Evolutionary conservation across 768 basidiomycete species (phyloP).

Genomic region (Boletus fagicola): DNA sequence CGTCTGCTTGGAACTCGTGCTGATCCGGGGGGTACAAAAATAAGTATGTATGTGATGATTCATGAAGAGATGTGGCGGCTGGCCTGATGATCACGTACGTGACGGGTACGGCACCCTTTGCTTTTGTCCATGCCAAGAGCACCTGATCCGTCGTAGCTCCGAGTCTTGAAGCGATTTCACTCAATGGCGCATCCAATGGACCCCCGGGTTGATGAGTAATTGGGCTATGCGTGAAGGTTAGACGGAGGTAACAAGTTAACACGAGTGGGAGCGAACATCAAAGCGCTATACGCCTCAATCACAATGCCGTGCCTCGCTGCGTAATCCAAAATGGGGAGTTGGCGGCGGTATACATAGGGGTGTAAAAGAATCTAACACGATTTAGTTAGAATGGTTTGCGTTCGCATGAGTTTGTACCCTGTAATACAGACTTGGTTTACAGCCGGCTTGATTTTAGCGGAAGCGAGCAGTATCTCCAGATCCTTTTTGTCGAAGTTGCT

Average conservation of each 20-base stretch:
- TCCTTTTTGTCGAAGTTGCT: conserved; percentile 63
- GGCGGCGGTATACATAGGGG: conserved; percentile 61
- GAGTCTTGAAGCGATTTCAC: conserved; percentile 49
- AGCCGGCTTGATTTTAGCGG: conserved; percentile 60
- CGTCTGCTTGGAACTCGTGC: conserved; percentile 62
- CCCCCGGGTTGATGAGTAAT: conserved; percentile 60
- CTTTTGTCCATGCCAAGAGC: conserved; percentile 68
- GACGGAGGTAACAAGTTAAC: background rate
- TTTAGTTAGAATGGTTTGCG: background rate
- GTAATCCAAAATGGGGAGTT: conserved; percentile 56
- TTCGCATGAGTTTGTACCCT: background rate
- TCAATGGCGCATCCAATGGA: conserved; percentile 59
- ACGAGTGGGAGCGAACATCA: conserved; percentile 45
- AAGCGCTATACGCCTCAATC: conserved; percentile 68
- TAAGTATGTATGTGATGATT: background rate
- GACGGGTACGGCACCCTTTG: conserved; percentile 63
- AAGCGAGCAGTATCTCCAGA: conserved; percentile 52
- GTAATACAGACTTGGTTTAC: conserved; percentile 59
- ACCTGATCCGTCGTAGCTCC: conserved; percentile 62
- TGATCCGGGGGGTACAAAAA: conserved; percentile 19
- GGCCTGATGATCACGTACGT: conserved; percentile 43
- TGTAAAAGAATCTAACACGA: conserved; percentile 59
- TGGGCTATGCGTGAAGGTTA: conserved; percentile 41
- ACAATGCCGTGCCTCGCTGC: conserved; percentile 57
- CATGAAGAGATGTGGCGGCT: background rate